These are phyloP conservation scores for Saprolegnia diclina DNA, from an alignment of 352 stramenopile species.

Conservation along the genomic window DNA sequence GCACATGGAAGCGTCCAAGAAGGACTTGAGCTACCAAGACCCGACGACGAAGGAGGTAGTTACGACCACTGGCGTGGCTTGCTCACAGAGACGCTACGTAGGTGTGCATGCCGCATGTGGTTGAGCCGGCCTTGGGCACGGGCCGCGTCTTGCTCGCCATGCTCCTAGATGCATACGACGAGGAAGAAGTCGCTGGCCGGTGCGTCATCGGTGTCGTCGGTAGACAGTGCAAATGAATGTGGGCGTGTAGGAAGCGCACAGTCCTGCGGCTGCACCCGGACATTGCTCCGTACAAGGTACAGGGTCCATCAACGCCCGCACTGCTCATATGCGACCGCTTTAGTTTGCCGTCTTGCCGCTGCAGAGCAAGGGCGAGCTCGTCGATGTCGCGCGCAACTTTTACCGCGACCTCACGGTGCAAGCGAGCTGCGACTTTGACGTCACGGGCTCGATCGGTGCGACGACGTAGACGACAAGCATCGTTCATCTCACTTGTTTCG, in stretches of 20 bases:
- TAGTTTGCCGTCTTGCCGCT: slow-evolving; percentile 89
- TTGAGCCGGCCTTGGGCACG: slow-evolving; percentile 88
- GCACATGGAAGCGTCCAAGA: slow-evolving; percentile 90
- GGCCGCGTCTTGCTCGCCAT: slow-evolving; percentile 92
- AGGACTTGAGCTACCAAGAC: slow-evolving; percentile 78
- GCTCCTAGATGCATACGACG: slow-evolving; percentile 92
- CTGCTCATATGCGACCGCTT: not conserved
- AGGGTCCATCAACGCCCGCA: not conserved
- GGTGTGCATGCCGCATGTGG: slow-evolving; percentile 94
- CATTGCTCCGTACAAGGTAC: slow-evolving; percentile 91
- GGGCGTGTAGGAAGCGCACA: slow-evolving; percentile 37
- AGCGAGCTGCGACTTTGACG: slow-evolving; percentile 90
- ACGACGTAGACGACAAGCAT: slow-evolving; percentile 12
- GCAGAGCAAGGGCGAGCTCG: slow-evolving; percentile 91
- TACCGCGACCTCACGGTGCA: slow-evolving; percentile 84
- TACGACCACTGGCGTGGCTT: too few species aligned
- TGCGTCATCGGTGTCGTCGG: not conserved
- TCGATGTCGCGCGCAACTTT: slow-evolving; percentile 84
- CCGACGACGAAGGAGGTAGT: slow-evolving; percentile 41
- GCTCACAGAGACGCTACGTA: slow-evolving; percentile 30
- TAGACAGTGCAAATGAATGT: not conserved
- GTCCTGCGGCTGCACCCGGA: slow-evolving; percentile 91
- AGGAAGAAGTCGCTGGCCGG: slow-evolving; percentile 88
- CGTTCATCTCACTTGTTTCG: not conserved
- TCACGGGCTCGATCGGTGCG: slow-evolving; percentile 71